Evolutionary conservation across 1,284 basidiomycete species (phyloP).

Genomic region (Xerocomus alliaceus): DNA sequence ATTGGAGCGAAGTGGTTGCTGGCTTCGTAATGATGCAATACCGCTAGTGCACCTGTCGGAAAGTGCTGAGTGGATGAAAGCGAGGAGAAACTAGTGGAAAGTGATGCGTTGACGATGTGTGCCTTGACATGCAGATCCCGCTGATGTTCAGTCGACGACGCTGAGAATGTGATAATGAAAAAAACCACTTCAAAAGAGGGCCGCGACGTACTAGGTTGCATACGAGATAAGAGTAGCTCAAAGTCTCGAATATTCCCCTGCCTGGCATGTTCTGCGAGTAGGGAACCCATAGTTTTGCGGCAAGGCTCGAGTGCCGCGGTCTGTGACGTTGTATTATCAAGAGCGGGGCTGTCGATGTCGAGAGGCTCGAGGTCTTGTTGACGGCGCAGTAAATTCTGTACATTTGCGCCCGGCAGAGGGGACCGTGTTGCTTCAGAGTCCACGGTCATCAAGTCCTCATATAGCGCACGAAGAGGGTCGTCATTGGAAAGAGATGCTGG

Average conservation of each 20-base stretch:
- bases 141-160: constrained; percentile 58
- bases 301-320: constrained; percentile 44
- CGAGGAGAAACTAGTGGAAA: constrained; percentile 33
- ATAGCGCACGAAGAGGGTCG: constrained; percentile 1
- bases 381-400: background rate
- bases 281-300: constrained; percentile 49
- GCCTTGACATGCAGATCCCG: constrained; percentile 73
- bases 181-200: background rate
- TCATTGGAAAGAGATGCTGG: background rate
- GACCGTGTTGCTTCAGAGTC: background rate
- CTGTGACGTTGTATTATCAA: constrained; percentile 30
- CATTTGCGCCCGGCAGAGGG: background rate
- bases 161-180: constrained; percentile 35
- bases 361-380: background rate
- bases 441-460: constrained; percentile 5
- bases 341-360: too few species aligned
- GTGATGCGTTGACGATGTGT: constrained; percentile 49
- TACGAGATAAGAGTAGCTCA: constrained; percentile 54
- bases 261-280: constrained; percentile 58
- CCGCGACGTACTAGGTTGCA: constrained; percentile 49
- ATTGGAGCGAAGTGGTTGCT: constrained; percentile 65
- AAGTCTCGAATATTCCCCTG: constrained; percentile 53
- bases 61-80: constrained; percentile 43
- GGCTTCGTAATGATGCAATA: constrained; percentile 71
- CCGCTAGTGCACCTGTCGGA: constrained; percentile 60